These are phyloP conservation scores for Ramularia endophylla DNA, from an alignment of 2,329 filamentous ascomycete species.

Conservation along the genomic window DNA sequence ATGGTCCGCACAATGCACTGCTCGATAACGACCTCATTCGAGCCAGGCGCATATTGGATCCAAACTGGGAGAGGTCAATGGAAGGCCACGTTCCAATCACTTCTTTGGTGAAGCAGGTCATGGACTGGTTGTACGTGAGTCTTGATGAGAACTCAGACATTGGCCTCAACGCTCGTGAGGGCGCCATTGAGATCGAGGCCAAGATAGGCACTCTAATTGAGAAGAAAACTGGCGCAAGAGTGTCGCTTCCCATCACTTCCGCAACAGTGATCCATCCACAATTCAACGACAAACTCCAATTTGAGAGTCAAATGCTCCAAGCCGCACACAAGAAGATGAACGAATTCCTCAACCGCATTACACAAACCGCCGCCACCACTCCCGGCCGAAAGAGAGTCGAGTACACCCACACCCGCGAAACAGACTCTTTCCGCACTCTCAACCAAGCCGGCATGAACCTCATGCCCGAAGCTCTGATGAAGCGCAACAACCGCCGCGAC, in stretches of 20 bases:
- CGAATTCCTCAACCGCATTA: slow-evolving; percentile 66
- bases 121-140: slow-evolving; percentile 24
- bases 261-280: slow-evolving; percentile 62
- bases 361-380: background rate
- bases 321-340: slow-evolving; percentile 78
- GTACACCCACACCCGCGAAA: slow-evolving; percentile 77
- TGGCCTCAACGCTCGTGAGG: slow-evolving; percentile 52
- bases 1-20: slow-evolving; percentile 9
- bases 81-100: slow-evolving; percentile 21
- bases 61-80: slow-evolving; percentile 28
- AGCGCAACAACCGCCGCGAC: slow-evolving; percentile 41
- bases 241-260: slow-evolving; percentile 60
- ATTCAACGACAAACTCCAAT: slow-evolving; percentile 52
- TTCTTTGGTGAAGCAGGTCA: slow-evolving; percentile 19
- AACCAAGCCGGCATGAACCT: slow-evolving; percentile 52
- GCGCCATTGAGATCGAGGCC: slow-evolving; percentile 87
- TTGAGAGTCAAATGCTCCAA: slow-evolving; percentile 87
- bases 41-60: slow-evolving; percentile 20
- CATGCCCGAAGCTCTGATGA: slow-evolving; percentile 46
- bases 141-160: slow-evolving; percentile 43
- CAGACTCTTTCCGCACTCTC: slow-evolving; percentile 78
- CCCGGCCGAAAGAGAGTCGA: slow-evolving; percentile 56
- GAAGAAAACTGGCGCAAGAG: slow-evolving; percentile 62
- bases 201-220: slow-evolving; percentile 81
- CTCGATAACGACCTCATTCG: slow-evolving; percentile 24